Conservation (phyloP, 2,329 filamentous ascomycete genomes). For the Cercospora beticola region DNA sequence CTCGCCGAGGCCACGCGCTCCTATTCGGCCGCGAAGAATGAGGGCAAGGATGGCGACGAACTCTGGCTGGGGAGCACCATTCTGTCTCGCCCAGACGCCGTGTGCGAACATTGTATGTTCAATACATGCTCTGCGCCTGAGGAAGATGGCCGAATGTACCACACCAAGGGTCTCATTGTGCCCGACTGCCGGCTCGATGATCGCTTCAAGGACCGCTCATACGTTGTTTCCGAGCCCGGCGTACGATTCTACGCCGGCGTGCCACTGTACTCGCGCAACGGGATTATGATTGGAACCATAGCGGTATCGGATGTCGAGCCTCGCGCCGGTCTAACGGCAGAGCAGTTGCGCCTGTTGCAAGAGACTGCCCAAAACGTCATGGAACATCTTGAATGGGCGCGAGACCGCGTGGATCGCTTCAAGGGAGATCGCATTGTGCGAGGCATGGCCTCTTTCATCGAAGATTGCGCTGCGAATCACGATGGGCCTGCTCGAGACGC, state of each 20-base stretch:
- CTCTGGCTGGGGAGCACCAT: slow-evolving; percentile 37
- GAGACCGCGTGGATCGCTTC: slow-evolving; percentile 53
- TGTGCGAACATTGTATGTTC: slow-evolving; percentile 37
- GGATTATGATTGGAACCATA: slow-evolving; percentile 61
- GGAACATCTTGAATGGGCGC: slow-evolving; percentile 60
- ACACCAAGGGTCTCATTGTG: slow-evolving; percentile 25
- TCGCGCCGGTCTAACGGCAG: slow-evolving; percentile 50
- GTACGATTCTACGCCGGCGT: slow-evolving; percentile 57
- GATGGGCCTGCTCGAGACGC: slow-evolving; percentile 8
- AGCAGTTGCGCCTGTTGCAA: slow-evolving; percentile 56
- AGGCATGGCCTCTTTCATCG: slow-evolving; percentile 52
- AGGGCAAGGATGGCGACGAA: slow-evolving; percentile 37
- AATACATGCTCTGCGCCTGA: slow-evolving; percentile 20
- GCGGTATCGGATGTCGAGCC: slow-evolving; percentile 60
- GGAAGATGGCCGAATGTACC: slow-evolving; percentile 20
- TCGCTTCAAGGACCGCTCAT: slow-evolving; percentile 37
- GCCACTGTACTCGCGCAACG: slow-evolving; percentile 59
- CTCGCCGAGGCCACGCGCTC: slow-evolving; percentile 52
- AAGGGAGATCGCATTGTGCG: slow-evolving; percentile 56
- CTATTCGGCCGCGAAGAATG: slow-evolving; percentile 36
- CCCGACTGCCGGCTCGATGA: slow-evolving; percentile 36
- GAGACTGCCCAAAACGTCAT: slow-evolving; percentile 59
- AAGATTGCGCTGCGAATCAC: slow-evolving; percentile 21
- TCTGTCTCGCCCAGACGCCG: slow-evolving; percentile 37
- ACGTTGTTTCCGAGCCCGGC: slow-evolving; percentile 29